Evolutionary conservation across 129 eudicot species (phyloP), one percentile per base, ranked within the genome.

Genomic region (Flaveria brownii): DNA sequence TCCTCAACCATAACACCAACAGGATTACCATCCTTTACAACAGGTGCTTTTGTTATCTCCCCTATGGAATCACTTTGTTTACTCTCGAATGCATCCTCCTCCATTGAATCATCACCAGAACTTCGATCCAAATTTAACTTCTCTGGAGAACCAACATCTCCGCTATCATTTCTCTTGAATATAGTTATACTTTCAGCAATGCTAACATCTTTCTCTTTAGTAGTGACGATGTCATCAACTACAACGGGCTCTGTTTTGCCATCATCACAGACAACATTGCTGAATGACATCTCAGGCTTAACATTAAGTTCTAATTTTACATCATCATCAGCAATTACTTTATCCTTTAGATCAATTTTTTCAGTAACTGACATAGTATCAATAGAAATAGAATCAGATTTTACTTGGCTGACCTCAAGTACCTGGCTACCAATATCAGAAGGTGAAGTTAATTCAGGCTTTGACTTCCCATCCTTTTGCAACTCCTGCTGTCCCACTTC

Each of bases 371-470:
- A 78, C 78, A 88, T 82, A 86, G 84, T 81, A 81, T 87, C 97
- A 83, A 85, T 78, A 85, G 92, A 86, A 88, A 86, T 80, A 87
- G 89, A 85, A 80, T 92, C 90, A 90, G 87, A 83, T 83, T 75
- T 86, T 84, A 90, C 90, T 79, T 83, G 86, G 89, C 77, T 82
- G 91, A 88, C 92, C 91, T 90, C 90, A 75, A 78, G 80, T 88
- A 85, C 96, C 95, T 88, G 95, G 83, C 80, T 77, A 72, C 86
- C 78, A 78, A 80, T 54, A 81, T 55, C 82, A 46, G 71, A 56
- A 49, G 56, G 51, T 43, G 46, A 47, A 4, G 15, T 15, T 72
- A 71, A 47, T 62, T 71, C 70, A 49, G 71, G 79, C 80, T 68
- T 81, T 25, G 75, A 80, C 61, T 82, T 88, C 36, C 61, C 71